Percentiles rank a stretch among this genome's conserved stretches.
phyloP scores from a whole-genome alignment of 352 stramenopile genomes.

The Globisporangium carolinianum region DNA sequence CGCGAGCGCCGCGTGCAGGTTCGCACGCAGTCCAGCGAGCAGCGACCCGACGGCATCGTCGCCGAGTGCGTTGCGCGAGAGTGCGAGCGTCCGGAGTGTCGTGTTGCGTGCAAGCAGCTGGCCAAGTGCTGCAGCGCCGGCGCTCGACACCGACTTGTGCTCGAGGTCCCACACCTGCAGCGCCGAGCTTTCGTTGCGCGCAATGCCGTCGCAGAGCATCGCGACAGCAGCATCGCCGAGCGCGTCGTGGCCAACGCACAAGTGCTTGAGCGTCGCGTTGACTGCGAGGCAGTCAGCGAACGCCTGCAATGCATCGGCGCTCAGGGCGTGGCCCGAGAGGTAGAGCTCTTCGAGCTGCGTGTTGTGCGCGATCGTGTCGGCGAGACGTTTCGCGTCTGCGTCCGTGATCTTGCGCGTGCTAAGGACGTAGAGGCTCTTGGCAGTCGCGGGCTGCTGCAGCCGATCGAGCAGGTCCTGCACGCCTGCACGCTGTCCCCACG shows the following conservation, averaged over 20 bases:
- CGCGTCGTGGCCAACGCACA: slow-evolving; percentile 53
- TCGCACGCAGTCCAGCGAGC: slow-evolving; percentile 29
- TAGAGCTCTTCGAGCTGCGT: slow-evolving; percentile 69
- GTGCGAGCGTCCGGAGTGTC: slow-evolving; percentile 34
- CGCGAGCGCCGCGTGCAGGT: slow-evolving; percentile 20
- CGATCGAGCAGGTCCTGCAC: slow-evolving; percentile 73
- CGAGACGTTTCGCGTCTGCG: slow-evolving; percentile 41
- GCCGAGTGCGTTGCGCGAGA: slow-evolving; percentile 59
- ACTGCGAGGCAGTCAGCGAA: slow-evolving; percentile 63
- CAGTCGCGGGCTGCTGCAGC: slow-evolving; percentile 49
- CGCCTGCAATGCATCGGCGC: slow-evolving; percentile 25
- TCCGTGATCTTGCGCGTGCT: slow-evolving; percentile 60
- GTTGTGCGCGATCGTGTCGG: slow-evolving; percentile 44
- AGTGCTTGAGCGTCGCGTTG: slow-evolving; percentile 60
- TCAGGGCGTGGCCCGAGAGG: slow-evolving; percentile 64
- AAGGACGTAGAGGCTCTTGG: slow-evolving; percentile 66
- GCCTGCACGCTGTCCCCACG: slow-evolving; percentile 59
- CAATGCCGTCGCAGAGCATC: slow-evolving; percentile 39
- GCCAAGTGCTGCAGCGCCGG: slow-evolving; percentile 38
- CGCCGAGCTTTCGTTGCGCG: slow-evolving; percentile 38
- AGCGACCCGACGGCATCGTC: slow-evolving; percentile 35
- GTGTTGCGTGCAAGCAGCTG: slow-evolving; percentile 43
- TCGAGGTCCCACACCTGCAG: slow-evolving; percentile 70
- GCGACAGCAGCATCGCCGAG: slow-evolving; percentile 48
- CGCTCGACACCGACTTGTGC: slow-evolving; percentile 49